phyloP scores from a whole-genome alignment of 2,329 filamentous ascomycete genomes.

The Cercospora sp. region DNA sequence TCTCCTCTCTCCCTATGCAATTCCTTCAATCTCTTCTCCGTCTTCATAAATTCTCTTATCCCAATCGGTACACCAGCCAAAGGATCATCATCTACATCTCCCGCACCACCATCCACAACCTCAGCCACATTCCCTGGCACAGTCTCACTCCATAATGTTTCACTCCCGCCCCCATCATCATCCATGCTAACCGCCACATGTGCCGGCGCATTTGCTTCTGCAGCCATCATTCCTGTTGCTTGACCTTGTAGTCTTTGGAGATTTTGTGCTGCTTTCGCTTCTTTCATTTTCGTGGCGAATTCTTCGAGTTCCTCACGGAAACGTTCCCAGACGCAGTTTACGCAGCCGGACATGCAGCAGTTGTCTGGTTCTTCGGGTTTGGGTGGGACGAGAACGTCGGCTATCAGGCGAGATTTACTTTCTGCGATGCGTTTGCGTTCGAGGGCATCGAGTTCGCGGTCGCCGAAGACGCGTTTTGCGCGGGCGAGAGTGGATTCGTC shows the following conservation, averaged over 20 bases:
- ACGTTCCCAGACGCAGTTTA: constrained; percentile 94
- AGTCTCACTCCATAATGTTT: constrained; percentile 61
- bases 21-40: constrained; percentile 84
- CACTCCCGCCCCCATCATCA: constrained; percentile 75
- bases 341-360: constrained; percentile 98
- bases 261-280: constrained; percentile 60
- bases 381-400: constrained; percentile 79
- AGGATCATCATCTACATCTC: constrained; percentile 58
- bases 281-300: constrained; percentile 67
- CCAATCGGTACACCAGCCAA: constrained; percentile 84
- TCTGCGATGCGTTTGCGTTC: constrained; percentile 64
- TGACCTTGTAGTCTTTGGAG: constrained; percentile 34
- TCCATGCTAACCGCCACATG: constrained; percentile 66
- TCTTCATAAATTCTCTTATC: constrained; percentile 95
- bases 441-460: constrained; percentile 70
- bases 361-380: constrained; percentile 89
- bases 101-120: constrained; percentile 6
- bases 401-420: constrained; percentile 64
- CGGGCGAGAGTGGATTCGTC: constrained; percentile 57
- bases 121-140: constrained; percentile 6
- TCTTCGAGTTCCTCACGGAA: constrained; percentile 91
- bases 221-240: constrained; percentile 41
- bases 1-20: constrained; percentile 53
- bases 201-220: constrained; percentile 45
- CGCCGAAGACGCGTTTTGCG: constrained; percentile 77